Conservation (phyloP, 495 filamentous ascomycete genomes). For the Xylaria longipes region DNA sequence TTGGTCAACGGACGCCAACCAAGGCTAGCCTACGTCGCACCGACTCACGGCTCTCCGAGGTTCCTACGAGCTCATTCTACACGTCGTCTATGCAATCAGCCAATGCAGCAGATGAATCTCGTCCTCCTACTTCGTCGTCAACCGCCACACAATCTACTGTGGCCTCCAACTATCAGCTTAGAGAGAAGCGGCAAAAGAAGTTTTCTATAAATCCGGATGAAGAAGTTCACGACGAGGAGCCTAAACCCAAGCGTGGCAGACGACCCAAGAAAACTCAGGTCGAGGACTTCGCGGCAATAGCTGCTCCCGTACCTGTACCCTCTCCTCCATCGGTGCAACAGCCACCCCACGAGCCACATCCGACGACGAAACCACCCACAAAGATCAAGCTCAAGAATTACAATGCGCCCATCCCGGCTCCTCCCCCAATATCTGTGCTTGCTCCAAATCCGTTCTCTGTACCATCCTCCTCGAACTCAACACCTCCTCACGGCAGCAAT, state of each 20-base stretch:
- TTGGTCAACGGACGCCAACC: constrained; percentile 10
- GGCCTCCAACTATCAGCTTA: constrained; percentile 38
- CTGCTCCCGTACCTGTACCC: constrained; percentile 21
- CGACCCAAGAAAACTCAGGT: constrained; percentile 33
- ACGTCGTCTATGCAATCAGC: constrained; percentile 19
- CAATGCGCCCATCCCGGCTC: constrained; percentile 20
- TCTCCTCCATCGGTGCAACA: constrained; percentile 20
- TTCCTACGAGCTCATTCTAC: constrained; percentile 28
- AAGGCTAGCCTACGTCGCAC: constrained; percentile 28
- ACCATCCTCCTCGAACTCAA: constrained; percentile 22
- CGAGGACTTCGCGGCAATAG: constrained; percentile 23
- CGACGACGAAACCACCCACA: constrained; percentile 24
- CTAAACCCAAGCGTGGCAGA: constrained; percentile 37
- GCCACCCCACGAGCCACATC: constrained; percentile 21
- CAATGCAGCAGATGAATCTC: constrained; percentile 32
- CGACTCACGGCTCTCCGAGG: constrained; percentile 28
- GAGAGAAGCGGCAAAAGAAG: constrained; percentile 39
- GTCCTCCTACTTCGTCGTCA: constrained; percentile 39
- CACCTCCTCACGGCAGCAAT: constrained; percentile 19
- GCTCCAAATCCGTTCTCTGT: constrained; percentile 34
- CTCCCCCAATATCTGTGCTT: constrained; percentile 27
- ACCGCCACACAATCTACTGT: constrained; percentile 38
- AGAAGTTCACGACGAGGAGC: constrained; percentile 31
- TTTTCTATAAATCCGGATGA: constrained; percentile 37
- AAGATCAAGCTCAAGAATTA: constrained; percentile 37